Evolutionary conservation across 805 yeast species (phyloP), one percentile per base, ranked within the genome.

Genomic region (Sugiyamaella boreocaroliniensis): DNA sequence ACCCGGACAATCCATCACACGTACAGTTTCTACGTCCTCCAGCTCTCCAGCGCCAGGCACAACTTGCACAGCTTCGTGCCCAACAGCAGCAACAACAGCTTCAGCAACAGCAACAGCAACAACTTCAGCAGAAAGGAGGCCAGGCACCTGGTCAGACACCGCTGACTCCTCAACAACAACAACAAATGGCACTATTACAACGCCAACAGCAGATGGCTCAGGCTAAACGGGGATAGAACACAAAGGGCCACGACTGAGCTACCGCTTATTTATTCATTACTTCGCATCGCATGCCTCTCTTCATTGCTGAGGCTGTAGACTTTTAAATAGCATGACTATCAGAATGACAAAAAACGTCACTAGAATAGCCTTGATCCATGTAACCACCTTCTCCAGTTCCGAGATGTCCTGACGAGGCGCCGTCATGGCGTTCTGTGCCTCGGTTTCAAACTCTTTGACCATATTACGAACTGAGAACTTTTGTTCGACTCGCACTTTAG

Each of bases 1-100:
- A 86, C 65, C 79, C 87, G 12, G 93, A 83, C 55, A 78, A 80
- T 42, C 78, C 89, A 1, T 78, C 80, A 41, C 81, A 85, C n/a
- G 47, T 60, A 29, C 61, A 57, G 43, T 62, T 61, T 41, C 58
- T 67, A 45, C 59, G 69, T n/a, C 66, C 71, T 6, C 68, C 68
- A 4, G 59, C 67, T 2, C 57, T 64, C 20, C 70, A 65, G 55
- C 63, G 67, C 32, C 57, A 66, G 15, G 52, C 58, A 29, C 53
- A 54, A 15, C 45, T 55, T 9, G 43, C 45, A 32, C 42, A 43
- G 11, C 19, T 51, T 20, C 52, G 50, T 11, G 56, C 55, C 37
- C 58, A 55, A 32, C 54, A 49, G 44, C 55, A 44, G 22, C 58
- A 50, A 37, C 56, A 48, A 32, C 61, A 55, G 54, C 55, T 47